Conservation (phyloP, 352 stramenopile genomes). For the Blastocystis sp. region DNA sequence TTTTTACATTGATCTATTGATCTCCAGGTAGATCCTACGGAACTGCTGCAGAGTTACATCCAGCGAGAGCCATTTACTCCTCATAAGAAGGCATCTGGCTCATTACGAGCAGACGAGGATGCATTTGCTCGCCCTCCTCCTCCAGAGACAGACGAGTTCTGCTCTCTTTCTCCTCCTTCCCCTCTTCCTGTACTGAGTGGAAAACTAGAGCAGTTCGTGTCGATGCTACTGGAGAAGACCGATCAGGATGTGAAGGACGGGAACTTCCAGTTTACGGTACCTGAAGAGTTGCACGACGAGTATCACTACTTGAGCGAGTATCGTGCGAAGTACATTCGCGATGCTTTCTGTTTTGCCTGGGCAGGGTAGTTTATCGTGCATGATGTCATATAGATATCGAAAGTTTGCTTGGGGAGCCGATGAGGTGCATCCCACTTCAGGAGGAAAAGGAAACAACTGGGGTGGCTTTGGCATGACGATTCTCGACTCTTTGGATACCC, state of each 20-base stretch:
- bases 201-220: neutral
- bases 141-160: neutral
- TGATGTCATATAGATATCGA: neutral
- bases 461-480: conserved; percentile 49
- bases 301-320: conserved; percentile 58
- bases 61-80: neutral
- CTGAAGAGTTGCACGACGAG: neutral
- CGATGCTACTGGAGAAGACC: neutral
- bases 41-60: neutral
- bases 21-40: neutral
- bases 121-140: neutral
- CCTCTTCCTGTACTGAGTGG: neutral
- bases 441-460: neutral
- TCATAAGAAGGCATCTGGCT: neutral
- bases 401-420: conserved; percentile 34
- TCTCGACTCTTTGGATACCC: conserved; percentile 37
- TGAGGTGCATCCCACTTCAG: conserved; percentile 5
- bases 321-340: conserved; percentile 22
- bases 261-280: neutral
- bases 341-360: conserved; percentile 30
- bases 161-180: neutral
- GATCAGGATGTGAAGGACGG: neutral
- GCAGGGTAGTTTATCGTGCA: neutral
- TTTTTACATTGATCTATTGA: neutral
- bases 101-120: neutral